Evolutionary conservation across 345 rosid genomes (phyloP), one percentile per base, ranked within the genome.

Genomic region (Excoecaria agallocha): DNA sequence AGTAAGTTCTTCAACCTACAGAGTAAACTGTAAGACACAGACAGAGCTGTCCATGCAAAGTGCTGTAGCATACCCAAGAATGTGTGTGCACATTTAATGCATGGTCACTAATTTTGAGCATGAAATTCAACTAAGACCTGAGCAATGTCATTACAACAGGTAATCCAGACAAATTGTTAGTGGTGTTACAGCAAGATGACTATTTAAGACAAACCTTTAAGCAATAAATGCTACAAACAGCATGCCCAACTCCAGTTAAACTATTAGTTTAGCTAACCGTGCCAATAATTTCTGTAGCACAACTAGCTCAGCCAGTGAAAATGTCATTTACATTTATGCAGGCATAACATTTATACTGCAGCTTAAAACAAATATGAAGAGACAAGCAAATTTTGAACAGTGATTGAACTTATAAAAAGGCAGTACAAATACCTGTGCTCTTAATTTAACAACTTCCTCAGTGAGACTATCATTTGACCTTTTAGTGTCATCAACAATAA

Each of bases 1-100:
- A 41, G 87, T 86, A 66, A 91, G 91, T 50, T 87, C 87, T 80
- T 91, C 92, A 73, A 89, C 93, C 93, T 89, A 74, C 80, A 85
- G 41, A 46, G 64, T 60, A 58, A 79, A 67, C 72, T 38, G 51
- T 12, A 35, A 48, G 52, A 52, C 24, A 63, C 38, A 38, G 20
- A 72, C n/a, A 39, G 41, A 43, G 37, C 62, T 66, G 2, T 46
- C 45, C 24, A 45, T 51, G 24, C 17, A 62, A 16, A 74, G 67
- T 60, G 35, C 57, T 68, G 49, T 41, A 22, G 45, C 37, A 61
- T 10, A 6, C 56, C 37, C 10, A 35, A 68, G 25, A 25, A 43
- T 19, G 35, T 16, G 45, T 37, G 51, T 3, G 15, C 20, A 22
- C n/a, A 22, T 9, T 17, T 65, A 43, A 19, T 39, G 24, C 12